Percentiles rank a stretch among this genome's conserved stretches.
Conservation (phyloP, 1,139 yeast genomes). For the Candida mesenterica region DNA sequence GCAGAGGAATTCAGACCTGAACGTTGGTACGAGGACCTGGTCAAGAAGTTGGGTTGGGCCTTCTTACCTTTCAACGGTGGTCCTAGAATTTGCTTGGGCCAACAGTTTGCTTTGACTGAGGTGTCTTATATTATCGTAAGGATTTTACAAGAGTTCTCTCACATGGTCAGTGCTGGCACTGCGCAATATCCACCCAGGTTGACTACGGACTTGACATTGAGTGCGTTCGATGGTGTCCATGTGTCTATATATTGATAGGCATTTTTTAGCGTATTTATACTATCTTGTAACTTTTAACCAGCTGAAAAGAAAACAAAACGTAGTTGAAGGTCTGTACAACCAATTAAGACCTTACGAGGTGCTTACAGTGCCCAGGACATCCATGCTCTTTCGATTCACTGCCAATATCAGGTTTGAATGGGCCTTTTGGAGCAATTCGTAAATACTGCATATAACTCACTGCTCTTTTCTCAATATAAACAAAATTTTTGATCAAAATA, state of each 20-base stretch:
- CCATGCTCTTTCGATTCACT: no score
- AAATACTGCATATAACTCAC: not conserved
- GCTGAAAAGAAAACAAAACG: no score
- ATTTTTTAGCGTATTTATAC: not conserved
- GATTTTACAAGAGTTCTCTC: constrained; percentile 24
- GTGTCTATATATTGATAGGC: constrained; percentile 7
- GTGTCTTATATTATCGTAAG: constrained; percentile 47
- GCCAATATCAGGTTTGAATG: no score
- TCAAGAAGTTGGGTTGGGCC: constrained; percentile 46
- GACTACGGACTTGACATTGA: constrained; percentile 13
- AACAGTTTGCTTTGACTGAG: constrained; percentile 59
- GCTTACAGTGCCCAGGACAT: no score
- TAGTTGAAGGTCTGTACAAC: no score
- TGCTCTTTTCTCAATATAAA: constrained; percentile 6
- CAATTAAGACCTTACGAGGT: no score
- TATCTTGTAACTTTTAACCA: no score
- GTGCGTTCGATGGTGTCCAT: constrained; percentile 24
- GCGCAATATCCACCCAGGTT: constrained; percentile 9
- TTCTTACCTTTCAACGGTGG: constrained; percentile 60
- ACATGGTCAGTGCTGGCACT: constrained; percentile 11
- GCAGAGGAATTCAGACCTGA: constrained; percentile 49
- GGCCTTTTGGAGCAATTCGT: no score
- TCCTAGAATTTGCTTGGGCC: constrained; percentile 59
- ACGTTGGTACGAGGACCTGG: constrained; percentile 44
- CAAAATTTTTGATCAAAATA: constrained; percentile 10